A percentile compares a stretch with the other conserved stretches of the same genome.
Conservation (phyloP, 78 protist species). For the Monocercomonoides exilis region DNA sequence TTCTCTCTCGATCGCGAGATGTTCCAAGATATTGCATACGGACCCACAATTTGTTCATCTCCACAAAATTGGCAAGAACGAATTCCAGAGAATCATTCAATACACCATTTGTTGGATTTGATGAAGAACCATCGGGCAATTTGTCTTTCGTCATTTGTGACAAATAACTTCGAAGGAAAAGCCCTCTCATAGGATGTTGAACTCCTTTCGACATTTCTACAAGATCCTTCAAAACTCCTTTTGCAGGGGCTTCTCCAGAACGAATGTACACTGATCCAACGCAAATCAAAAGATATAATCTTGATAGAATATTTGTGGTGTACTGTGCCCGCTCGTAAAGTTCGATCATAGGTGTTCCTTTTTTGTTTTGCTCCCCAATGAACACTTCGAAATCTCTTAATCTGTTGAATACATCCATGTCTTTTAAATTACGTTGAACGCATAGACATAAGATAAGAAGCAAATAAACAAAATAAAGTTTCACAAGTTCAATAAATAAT, state of each 20-base stretch:
- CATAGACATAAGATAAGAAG: background rate
- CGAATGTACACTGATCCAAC: conserved; percentile 78
- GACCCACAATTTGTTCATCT: conserved; percentile 95
- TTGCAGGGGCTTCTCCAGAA: conserved; percentile 73
- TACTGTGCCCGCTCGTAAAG: conserved; percentile 91
- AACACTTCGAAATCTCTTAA: conserved; percentile 65
- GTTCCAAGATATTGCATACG: conserved; percentile 87
- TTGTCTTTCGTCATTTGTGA: conserved; percentile 60
- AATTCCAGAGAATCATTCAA: conserved; percentile 72
- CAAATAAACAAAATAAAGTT: background rate
- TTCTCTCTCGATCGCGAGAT: background rate
- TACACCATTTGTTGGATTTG: conserved; percentile 24
- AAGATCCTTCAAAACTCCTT: conserved; percentile 57
- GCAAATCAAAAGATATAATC: conserved; percentile 62
- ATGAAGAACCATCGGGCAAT: conserved; percentile 67
- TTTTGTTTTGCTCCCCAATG: conserved; percentile 53
- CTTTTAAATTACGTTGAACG: conserved; percentile 19
- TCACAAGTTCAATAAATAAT: background rate
- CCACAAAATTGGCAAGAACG: conserved; percentile 78
- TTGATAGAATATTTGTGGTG: conserved; percentile 86
- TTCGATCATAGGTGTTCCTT: conserved; percentile 54
- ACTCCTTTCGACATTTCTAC: conserved; percentile 93
- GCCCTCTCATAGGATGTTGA: conserved; percentile 96
- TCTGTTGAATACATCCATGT: conserved; percentile 70
- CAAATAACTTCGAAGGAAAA: conserved; percentile 87